A percentile compares a stretch with the other conserved stretches of the same genome.
phyloP scores from a whole-genome alignment of 805 yeast species.

The Candida sithepensis region DNA sequence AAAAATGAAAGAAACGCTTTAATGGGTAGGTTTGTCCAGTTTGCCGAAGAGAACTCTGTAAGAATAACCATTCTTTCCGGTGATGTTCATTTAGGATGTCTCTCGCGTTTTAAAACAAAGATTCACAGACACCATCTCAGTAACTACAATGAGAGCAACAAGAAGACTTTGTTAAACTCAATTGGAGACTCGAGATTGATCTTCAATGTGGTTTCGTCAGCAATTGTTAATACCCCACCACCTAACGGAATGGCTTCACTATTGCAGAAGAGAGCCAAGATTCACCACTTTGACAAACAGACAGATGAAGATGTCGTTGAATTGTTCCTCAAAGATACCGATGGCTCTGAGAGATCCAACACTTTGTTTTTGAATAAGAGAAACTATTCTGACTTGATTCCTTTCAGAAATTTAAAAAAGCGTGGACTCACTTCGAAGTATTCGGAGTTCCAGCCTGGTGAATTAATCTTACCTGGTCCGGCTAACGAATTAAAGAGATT shows the following conservation, averaged over 20 bases:
- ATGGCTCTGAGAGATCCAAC: constrained; percentile 46
- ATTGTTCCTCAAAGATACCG: constrained; percentile 57
- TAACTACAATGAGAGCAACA: constrained; percentile 35
- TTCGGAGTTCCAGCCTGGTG: constrained; percentile 17
- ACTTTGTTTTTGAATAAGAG: constrained; percentile 55
- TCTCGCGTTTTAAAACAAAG: constrained; percentile 71
- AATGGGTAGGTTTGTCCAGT: constrained; percentile 55
- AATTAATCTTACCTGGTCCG: constrained; percentile 42
- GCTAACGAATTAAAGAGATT: constrained; percentile 18
- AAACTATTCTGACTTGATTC: constrained; percentile 69
- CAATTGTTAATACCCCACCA: constrained; percentile 90
- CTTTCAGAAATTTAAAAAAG: constrained; percentile 36
- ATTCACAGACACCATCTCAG: constrained; percentile 41
- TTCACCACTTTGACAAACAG: constrained; percentile 60
- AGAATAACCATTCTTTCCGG: constrained; percentile 86
- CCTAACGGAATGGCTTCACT: constrained; percentile 80
- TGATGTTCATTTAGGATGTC: constrained; percentile 86
- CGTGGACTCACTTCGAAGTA: constrained; percentile 9
- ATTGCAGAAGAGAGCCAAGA: constrained; percentile 60
- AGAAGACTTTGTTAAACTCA: constrained; percentile 44
- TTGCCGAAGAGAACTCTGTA: constrained; percentile 61
- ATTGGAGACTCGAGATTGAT: constrained; percentile 72
- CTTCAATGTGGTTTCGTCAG: constrained; percentile 83
- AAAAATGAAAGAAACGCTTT: constrained; percentile 78
- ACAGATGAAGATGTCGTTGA: constrained; percentile 84